These are phyloP conservation scores for Ascochyta koolunga DNA, from an alignment of 2,329 filamentous ascomycete genomes.

Conservation along the genomic window DNA sequence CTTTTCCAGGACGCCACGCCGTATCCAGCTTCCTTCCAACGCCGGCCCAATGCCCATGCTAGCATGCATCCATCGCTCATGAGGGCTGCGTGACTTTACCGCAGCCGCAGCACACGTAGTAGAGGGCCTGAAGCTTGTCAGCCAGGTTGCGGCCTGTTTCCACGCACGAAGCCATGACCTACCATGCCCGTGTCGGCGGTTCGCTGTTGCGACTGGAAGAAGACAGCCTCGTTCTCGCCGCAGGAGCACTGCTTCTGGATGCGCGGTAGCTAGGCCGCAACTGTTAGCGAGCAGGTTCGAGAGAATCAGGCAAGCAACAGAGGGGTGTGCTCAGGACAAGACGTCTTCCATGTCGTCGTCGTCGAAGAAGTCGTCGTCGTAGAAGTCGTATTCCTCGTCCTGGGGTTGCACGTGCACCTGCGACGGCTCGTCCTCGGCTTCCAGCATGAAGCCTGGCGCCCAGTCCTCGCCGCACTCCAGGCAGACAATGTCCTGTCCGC, in stretches of 20 bases:
- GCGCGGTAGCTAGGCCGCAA: conserved; percentile 77
- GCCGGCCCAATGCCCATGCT: conserved; percentile 39
- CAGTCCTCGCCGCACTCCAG: conserved; percentile 56
- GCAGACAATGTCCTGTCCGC: conserved; percentile 63
- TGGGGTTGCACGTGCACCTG: conserved; percentile 29
- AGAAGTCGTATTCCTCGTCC: conserved; percentile 21
- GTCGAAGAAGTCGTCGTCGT: conserved; percentile 28
- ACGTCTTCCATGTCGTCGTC: conserved; percentile 41
- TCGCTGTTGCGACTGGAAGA: conserved; percentile 98
- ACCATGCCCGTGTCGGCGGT: conserved; percentile 99
- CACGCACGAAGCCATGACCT: conserved; percentile 20
- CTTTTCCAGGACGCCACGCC: conserved; percentile 36
- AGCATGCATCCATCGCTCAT: conserved; percentile 5
- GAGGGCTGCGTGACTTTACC: conserved; percentile 75
- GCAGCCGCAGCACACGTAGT: conserved; percentile 86
- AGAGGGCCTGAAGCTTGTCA: conserved; percentile 52
- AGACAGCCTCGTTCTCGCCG: conserved; percentile 87
- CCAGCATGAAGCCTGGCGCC: conserved; percentile 52
- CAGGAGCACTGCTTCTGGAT: conserved; percentile 89
- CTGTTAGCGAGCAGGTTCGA: conserved; percentile 48
- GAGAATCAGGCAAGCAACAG: conserved; percentile 46
- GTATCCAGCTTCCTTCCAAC: conserved; percentile 26
- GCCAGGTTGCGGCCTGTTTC: not conserved
- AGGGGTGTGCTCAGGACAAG: conserved; percentile 38
- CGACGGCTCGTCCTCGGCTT: conserved; percentile 49